These are phyloP conservation scores for Stylosanthes scabra DNA, from an alignment of 331 rosid genomes.

Conservation along the genomic window DNA sequence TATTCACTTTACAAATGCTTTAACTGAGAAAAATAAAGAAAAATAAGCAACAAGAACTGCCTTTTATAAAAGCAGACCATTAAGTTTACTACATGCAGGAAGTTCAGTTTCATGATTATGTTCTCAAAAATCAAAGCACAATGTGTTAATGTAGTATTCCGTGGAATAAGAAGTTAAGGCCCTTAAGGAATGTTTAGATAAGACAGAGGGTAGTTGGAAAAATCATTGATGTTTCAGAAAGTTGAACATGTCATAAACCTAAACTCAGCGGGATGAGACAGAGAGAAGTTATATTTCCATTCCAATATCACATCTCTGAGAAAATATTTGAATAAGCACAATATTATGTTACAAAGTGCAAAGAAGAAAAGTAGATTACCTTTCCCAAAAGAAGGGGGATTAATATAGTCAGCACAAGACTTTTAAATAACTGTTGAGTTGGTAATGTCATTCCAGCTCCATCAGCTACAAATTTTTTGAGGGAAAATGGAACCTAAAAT, in stretches of 20 bases:
- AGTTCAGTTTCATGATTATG: background rate
- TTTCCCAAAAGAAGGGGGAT: conserved; percentile 85
- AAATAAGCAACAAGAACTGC: conserved; percentile 21
- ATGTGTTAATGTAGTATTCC: conserved; percentile 13
- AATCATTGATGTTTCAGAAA: conserved; percentile 7
- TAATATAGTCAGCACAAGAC: conserved; percentile 75
- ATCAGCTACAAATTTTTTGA: conserved; percentile 74
- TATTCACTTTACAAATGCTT: background rate
- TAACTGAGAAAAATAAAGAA: background rate
- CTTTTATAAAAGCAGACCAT: conserved; percentile 3
- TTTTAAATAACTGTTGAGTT: conserved; percentile 75
- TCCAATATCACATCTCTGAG: conserved; percentile 1
- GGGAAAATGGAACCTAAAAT: conserved; percentile 82
- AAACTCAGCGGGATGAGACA: background rate
- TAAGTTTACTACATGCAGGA: conserved; percentile 16
- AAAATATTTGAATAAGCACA: conserved; percentile 28
- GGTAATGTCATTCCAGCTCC: conserved; percentile 93
- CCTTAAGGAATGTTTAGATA: conserved; percentile 23
- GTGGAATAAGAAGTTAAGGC: background rate
- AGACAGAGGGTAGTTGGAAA: conserved; percentile 28
- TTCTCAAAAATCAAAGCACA: conserved; percentile 16
- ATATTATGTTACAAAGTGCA: background rate
- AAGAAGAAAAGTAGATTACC: conserved; percentile 54
- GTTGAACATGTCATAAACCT: conserved; percentile 16
- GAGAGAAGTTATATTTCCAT: conserved; percentile 1